These are phyloP conservation scores for Lavandula angustifolia DNA, from an alignment of 257 asterid species.

Conservation along the genomic window DNA sequence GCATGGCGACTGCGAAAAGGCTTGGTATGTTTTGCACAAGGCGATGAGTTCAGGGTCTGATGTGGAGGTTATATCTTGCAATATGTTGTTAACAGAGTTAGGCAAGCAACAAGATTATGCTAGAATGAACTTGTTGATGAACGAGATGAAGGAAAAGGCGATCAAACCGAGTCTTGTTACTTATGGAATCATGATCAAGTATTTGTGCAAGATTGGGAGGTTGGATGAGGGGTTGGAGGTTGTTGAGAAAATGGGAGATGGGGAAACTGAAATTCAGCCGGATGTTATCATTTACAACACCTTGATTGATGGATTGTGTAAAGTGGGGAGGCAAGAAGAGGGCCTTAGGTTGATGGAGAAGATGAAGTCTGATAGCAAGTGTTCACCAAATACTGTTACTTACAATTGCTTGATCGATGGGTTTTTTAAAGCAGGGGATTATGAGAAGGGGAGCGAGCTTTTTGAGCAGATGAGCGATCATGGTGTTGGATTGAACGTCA, in stretches of 20 bases:
- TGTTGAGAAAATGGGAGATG: slow-evolving; percentile 60
- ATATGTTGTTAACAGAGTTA: slow-evolving; percentile 59
- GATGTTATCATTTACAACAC: slow-evolving; percentile 69
- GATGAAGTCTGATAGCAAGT: slow-evolving; percentile 49
- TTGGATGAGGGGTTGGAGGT: slow-evolving; percentile 74
- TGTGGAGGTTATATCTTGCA: slow-evolving; percentile 52
- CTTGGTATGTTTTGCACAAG: slow-evolving; percentile 64
- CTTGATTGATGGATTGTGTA: slow-evolving; percentile 79
- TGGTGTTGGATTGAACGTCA: slow-evolving; percentile 47
- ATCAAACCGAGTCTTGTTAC: slow-evolving; percentile 61
- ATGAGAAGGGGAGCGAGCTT: slow-evolving; percentile 56
- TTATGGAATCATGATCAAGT: slow-evolving; percentile 67
- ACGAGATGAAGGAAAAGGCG: slow-evolving; percentile 72
- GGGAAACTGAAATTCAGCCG: slow-evolving; percentile 47
- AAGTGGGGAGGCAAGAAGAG: slow-evolving; percentile 82
- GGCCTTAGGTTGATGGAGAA: slow-evolving; percentile 62
- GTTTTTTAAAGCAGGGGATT: slow-evolving; percentile 75
- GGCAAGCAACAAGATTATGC: slow-evolving; percentile 45
- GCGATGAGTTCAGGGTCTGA: slow-evolving; percentile 49
- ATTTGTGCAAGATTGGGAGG: slow-evolving; percentile 59
- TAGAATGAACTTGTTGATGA: slow-evolving; percentile 72
- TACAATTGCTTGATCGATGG: slow-evolving; percentile 80
- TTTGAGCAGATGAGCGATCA: slow-evolving; percentile 58
- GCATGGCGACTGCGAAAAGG: slow-evolving; percentile 47
- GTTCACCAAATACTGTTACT: slow-evolving; percentile 57